Percentiles rank a stretch among this genome's conserved stretches.
phyloP scores from a whole-genome alignment of 495 filamentous ascomycete species.

The Sabuloglossum arenarium region DNA sequence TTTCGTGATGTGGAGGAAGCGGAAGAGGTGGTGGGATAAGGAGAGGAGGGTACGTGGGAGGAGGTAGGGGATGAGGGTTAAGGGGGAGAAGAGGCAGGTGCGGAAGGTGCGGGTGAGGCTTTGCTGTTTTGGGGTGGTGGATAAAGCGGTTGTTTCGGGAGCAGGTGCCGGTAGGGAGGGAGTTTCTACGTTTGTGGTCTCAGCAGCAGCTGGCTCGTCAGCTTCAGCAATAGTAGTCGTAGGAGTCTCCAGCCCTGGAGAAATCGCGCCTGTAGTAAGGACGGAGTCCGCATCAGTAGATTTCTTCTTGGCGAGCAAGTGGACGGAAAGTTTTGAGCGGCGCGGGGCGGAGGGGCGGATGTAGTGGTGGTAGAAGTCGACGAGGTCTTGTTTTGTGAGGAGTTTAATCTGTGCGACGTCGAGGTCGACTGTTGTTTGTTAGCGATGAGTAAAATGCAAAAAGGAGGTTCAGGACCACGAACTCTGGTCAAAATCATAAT shows the following conservation, averaged over 20 bases:
- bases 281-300: conserved; percentile 19
- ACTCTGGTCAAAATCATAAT: conserved; percentile 74
- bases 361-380: conserved; percentile 58
- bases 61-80: conserved; percentile 23
- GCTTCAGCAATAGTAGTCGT: no score
- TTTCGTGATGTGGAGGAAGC: conserved; percentile 17
- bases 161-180: conserved; percentile 31
- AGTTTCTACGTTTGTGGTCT: no score
- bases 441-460: conserved; percentile 1
- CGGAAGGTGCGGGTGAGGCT: conserved; percentile 22
- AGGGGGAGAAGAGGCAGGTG: no score
- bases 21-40: conserved; percentile 28
- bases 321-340: conserved; percentile 63
- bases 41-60: conserved; percentile 22
- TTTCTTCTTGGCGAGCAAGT: conserved; percentile 54
- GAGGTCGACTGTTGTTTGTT: conserved; percentile 32
- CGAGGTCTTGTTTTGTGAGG: conserved; percentile 56
- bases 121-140: conserved; percentile 29
- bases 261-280: conserved; percentile 22
- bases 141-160: conserved; percentile 26
- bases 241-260: no score
- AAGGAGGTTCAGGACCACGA: conserved; percentile 18
- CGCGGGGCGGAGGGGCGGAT: conserved; percentile 50
- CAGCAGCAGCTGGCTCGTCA: no score
- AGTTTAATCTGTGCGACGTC: conserved; percentile 56